Evolutionary conservation across 23 red algal species (phyloP), one percentile per base, ranked within the genome.

Genomic region (Pyropia yezoensis): DNA sequence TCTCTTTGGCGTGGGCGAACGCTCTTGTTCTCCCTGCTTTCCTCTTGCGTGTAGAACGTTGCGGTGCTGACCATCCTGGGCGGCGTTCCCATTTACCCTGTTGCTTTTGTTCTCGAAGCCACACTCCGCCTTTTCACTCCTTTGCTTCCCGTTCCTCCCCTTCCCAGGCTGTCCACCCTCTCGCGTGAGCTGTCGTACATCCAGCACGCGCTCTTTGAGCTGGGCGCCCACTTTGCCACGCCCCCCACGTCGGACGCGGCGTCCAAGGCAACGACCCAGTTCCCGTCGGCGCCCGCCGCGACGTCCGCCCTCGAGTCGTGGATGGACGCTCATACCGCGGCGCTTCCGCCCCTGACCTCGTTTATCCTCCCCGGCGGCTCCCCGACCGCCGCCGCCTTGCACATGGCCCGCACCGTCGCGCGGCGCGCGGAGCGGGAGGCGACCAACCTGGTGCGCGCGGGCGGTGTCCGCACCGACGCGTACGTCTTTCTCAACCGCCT

Each of bases 341-440:
- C 64, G 18, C 67, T 95, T 22, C 54, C 80, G 13, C 29, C 72
- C n/a, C 63, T 95, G 61, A 76, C 76, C 21, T 79, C 76, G n/a
- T 95, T 95, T 64, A 78, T 95, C 54, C 65, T 95, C 3, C 90
- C 90, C 6, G 80, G 80, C 18, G 90, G 90, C 22, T 70, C 72
- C 20, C 77, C 77, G 21, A 65, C 80, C 22, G 71, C 82, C 4
- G 80, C 90, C 28, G 54, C 77, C 25, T 54, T 95, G 34, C 90
- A 95, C 62, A 24, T 87, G 12, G 74, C 82, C 17, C 52, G 90
- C 28, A 88, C 90, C 14, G 77, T 88, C 76, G 80, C 67, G 7
- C 67, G 90, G 55, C 65, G 90, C 9, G 78, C 90, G 11, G 90
- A 95, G 57, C 63, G 87, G 18, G 63, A 56, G 21, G 55, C 76